Base-by-base conservation (phyloP, 768 basidiomycete genomes). In the Mycena leptocephala region DNA sequence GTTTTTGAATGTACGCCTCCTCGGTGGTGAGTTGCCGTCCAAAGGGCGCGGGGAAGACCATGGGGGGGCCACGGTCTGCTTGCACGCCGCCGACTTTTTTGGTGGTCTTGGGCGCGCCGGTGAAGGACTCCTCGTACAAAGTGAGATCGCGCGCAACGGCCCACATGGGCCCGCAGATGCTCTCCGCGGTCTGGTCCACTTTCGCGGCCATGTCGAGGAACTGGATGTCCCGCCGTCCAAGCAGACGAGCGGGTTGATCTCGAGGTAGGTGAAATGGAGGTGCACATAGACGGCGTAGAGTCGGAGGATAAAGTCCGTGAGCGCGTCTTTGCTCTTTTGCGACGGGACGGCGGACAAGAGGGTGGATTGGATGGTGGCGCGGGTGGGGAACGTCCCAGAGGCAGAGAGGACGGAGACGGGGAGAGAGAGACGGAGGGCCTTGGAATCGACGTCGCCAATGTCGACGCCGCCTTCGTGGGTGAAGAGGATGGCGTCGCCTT, bases 141-240 rank as follows among this genome's bases (percentile, higher is more conserved):
- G 93, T 90, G 71, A 95, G 85, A 85, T 99, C 98, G 80, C 98
- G 94, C 59, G 98, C 98, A 80, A 99, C 94, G 41, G 98, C 96
- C 98, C 98, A 99, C 88, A 98, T 99, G 81, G 96, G 96, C 26
- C 98, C 98, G 82, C 96, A 98, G 82, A 99, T 95, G 83, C 93
- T 97, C 87, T 99, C 98, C 55, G 98, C 98, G 10, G 98, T 99
- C 88, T 99, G 98, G 84, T 99, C 98, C 78, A 99, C 95, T 90
- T 99, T 99, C 81, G 98, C 98, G 51, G 98, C 98, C 98, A 99
- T 99, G 85, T 99, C 98, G 77, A 99, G 94, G 89, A 97, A 99
- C 87, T 95, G 94, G 81, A 99, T 96, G 77, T 89, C 87, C 91
- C 93, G 72, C 90, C 93, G 84, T 98, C 97, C 81, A 99, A 93